Percentiles rank a stretch among this genome's conserved stretches.
Conservation (phyloP, 2,329 filamentous ascomycete species). For the Xylaria sp. region DNA sequence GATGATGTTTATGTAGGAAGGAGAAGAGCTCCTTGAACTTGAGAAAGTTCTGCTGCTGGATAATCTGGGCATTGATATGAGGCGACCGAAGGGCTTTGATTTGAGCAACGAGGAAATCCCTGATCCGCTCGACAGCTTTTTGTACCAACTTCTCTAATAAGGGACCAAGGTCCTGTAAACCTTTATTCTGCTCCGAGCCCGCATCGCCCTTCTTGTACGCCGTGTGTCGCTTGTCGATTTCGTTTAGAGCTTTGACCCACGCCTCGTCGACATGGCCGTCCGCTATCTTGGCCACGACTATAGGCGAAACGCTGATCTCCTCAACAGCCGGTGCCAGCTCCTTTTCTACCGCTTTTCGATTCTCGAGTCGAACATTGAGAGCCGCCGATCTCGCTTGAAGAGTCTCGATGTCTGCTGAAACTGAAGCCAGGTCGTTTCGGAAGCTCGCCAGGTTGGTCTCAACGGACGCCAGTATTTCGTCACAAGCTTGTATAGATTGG, state of each 20-base stretch:
- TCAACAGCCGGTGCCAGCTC: conserved; percentile 89
- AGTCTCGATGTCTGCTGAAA: conserved; percentile 95
- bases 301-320: conserved; percentile 87
- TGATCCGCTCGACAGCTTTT: conserved; percentile 93
- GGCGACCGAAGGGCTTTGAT: conserved; percentile 94
- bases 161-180: conserved; percentile 84
- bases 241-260: conserved; percentile 83
- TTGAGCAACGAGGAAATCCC: conserved; percentile 93
- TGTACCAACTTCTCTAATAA: conserved; percentile 84
- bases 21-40: conserved; percentile 88
- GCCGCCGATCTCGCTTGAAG: conserved; percentile 87
- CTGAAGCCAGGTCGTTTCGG: conserved; percentile 88
- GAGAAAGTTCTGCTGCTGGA: conserved; percentile 92
- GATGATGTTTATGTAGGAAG: conserved; percentile 85
- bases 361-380: conserved; percentile 86
- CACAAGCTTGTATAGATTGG: conserved; percentile 87
- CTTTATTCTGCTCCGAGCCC: conserved; percentile 74
- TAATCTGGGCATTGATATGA: conserved; percentile 96
- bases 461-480: conserved; percentile 92
- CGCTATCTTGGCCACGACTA: conserved; percentile 83
- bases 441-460: conserved; percentile 93
- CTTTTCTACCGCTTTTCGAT: conserved; percentile 89
- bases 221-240: conserved; percentile 79
- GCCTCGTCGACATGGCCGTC: conserved; percentile 90
- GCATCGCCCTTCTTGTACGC: conserved; percentile 75